phyloP scores from a whole-genome alignment of 345 rosid species.

The Sapria himalayana region DNA sequence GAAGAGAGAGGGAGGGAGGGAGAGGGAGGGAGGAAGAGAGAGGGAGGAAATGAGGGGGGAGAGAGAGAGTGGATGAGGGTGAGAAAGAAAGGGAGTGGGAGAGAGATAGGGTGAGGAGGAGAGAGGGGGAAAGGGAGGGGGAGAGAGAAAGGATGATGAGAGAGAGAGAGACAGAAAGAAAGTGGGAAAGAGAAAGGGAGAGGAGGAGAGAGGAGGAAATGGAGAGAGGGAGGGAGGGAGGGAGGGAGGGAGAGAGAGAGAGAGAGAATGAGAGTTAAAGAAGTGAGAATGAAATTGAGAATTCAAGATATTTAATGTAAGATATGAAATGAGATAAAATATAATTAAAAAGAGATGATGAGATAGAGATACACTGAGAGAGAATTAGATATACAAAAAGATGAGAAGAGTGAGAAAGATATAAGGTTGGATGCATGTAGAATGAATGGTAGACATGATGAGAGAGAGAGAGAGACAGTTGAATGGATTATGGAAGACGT shows the following conservation, averaged over 20 bases:
- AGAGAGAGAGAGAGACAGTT: background rate
- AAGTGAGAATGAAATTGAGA: constrained; percentile 5
- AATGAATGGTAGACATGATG: constrained; percentile 8
- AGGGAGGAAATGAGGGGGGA: background rate
- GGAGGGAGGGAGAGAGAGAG: constrained; percentile 13
- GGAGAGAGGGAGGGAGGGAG: constrained; percentile 12
- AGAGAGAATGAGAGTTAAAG: constrained; percentile 13
- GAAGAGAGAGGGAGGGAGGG: no score
- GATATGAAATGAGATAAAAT: constrained; percentile 2
- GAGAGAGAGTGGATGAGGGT: no score
- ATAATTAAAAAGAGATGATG: constrained; percentile 10
- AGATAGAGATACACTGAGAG: constrained; percentile 7
- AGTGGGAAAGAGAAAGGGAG: background rate
- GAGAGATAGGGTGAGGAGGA: no score
- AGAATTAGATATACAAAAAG: background rate
- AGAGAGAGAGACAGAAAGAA: background rate
- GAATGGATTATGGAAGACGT: background rate
- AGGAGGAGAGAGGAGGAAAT: background rate
- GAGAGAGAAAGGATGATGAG: no score
- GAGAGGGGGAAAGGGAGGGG: no score
- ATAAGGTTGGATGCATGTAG: background rate
- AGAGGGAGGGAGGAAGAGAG: background rate
- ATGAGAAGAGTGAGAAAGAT: constrained; percentile 5
- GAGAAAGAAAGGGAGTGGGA: no score
- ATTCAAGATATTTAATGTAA: background rate